Evolutionary conservation across 2,329 filamentous ascomycete species (phyloP).

Genomic region (Aspergillus sp.): DNA sequence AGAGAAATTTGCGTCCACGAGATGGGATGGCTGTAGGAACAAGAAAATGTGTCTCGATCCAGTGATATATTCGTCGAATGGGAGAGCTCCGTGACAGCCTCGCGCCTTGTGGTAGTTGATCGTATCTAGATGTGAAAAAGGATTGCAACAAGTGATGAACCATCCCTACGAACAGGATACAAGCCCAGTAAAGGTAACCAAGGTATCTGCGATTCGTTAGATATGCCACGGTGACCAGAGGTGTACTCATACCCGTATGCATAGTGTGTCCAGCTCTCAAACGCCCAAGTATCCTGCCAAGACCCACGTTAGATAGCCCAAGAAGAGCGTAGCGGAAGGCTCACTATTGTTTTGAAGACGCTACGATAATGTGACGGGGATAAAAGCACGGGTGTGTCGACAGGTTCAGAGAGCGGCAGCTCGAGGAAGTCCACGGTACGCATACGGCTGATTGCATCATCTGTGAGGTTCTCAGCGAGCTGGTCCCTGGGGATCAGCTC

Average conservation of each 20-base stretch:
- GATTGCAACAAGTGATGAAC: constrained; percentile 28
- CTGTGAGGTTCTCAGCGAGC: constrained; percentile 33
- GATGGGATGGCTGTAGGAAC: constrained; percentile 46
- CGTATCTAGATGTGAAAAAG: constrained; percentile 15
- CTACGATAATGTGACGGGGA: constrained; percentile 29
- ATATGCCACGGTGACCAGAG: background rate
- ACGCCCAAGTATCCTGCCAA: constrained; percentile 31
- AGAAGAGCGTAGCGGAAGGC: constrained; percentile 1
- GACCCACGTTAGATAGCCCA: background rate
- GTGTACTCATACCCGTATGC: constrained; percentile 35
- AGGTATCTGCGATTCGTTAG: constrained; percentile 22
- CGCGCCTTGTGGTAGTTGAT: background rate
- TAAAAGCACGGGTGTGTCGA: constrained; percentile 31
- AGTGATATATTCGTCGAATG: constrained; percentile 23
- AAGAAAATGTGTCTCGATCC: constrained; percentile 40
- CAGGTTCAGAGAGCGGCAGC: constrained; percentile 18
- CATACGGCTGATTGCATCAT: constrained; percentile 34
- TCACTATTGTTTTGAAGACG: constrained; percentile 35
- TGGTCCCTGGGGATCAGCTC: constrained; percentile 28
- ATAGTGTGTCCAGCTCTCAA: constrained; percentile 35
- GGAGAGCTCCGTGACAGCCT: constrained; percentile 3
- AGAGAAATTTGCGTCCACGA: constrained; percentile 42
- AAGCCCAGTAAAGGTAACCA: constrained; percentile 43
- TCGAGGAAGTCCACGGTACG: constrained; percentile 32
- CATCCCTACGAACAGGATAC: constrained; percentile 36